These are phyloP conservation scores for Naematelia encephala DNA, from an alignment of 768 basidiomycete species.

Conservation along the genomic window DNA sequence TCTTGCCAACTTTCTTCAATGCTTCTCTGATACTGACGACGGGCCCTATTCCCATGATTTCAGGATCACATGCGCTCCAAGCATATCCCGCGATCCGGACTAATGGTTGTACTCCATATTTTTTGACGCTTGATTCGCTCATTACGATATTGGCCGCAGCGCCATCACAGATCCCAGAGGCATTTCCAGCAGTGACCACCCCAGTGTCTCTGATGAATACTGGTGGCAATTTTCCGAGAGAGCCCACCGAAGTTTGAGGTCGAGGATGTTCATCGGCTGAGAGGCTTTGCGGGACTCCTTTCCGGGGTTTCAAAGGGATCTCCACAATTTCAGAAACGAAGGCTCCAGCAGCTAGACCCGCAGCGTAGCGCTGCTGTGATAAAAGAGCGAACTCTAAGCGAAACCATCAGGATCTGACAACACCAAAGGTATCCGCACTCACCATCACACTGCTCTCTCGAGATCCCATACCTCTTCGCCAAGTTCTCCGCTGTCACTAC, in stretches of 20 bases:
- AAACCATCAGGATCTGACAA: not conserved
- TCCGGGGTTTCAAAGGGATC: conserved; percentile 40
- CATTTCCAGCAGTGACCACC: conserved; percentile 52
- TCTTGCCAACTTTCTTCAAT: conserved; percentile 37
- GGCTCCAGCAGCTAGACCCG: conserved; percentile 40
- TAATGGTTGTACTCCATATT: conserved; percentile 50
- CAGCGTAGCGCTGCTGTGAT: conserved; percentile 50
- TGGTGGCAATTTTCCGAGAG: conserved; percentile 44
- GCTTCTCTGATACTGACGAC: conserved; percentile 41
- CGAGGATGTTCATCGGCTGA: conserved; percentile 52
- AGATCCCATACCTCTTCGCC: conserved; percentile 52
- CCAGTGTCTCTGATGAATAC: conserved; percentile 51
- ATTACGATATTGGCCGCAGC: conserved; percentile 53
- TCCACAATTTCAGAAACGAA: conserved; percentile 42
- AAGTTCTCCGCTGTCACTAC: conserved; percentile 53
- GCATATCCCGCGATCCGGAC: conserved; percentile 51
- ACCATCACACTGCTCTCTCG: conserved; percentile 51
- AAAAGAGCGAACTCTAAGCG: conserved; percentile 46
- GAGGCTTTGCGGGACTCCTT: conserved; percentile 33
- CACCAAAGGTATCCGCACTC: not conserved
- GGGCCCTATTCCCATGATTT: conserved; percentile 54
- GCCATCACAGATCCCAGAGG: conserved; percentile 53
- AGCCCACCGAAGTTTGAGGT: conserved; percentile 45
- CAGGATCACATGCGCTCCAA: conserved; percentile 52
- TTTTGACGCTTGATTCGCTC: conserved; percentile 46